Conservation (phyloP, 2,329 filamentous ascomycete species). For the Aureobasidium sp. region DNA sequence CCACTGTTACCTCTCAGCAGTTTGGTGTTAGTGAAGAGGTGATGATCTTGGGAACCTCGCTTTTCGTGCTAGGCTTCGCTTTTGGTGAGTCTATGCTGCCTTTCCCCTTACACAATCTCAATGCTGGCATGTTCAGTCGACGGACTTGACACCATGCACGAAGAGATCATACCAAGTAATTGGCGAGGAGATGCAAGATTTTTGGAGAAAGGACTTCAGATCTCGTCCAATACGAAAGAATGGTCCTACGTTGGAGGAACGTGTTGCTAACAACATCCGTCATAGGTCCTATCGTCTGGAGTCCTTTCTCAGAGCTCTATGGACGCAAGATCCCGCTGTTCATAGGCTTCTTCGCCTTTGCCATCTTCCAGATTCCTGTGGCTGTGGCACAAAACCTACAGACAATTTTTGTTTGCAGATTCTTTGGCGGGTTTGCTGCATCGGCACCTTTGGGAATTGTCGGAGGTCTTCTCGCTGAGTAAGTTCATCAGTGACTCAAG, state of each 20-base stretch:
- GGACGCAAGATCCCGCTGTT: slow-evolving; percentile 47
- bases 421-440: slow-evolving; percentile 50
- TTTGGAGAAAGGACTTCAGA: too few species aligned
- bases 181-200: too few species aligned
- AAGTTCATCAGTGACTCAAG: too few species aligned
- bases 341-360: slow-evolving; percentile 44
- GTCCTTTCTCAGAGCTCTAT: slow-evolving; percentile 54
- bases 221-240: too few species aligned
- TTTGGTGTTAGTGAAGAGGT: slow-evolving; percentile 23
- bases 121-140: slow-evolving; percentile 14
- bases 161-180: too few species aligned
- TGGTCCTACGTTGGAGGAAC: too few species aligned
- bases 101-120: not conserved
- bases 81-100: slow-evolving; percentile 15
- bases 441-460: slow-evolving; percentile 44
- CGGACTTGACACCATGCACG: too few species aligned
- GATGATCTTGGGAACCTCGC: slow-evolving; percentile 24
- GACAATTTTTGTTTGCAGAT: slow-evolving; percentile 50
- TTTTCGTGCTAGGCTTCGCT: slow-evolving; percentile 29
- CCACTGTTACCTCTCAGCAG: slow-evolving; percentile 19
- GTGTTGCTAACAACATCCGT: slow-evolving; percentile 17
- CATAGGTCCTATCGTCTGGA: slow-evolving; percentile 29
- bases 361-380: slow-evolving; percentile 50
- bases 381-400: slow-evolving; percentile 47
- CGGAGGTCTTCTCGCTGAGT: slow-evolving; percentile 29